Base-by-base conservation (phyloP, 441 rosid genomes). In the Daphne laureola region DNA sequence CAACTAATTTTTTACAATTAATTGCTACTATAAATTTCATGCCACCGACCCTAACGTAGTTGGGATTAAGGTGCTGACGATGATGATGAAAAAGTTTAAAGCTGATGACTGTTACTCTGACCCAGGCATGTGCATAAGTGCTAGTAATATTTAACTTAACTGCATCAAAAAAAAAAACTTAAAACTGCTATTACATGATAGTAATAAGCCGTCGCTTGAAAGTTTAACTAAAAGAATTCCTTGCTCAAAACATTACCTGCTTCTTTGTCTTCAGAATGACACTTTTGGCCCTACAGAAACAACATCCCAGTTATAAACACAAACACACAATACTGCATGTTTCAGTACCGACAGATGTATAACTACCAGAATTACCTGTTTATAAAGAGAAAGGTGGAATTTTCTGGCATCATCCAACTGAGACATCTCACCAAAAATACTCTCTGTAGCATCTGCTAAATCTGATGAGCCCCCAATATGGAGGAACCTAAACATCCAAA, bases 391-490 rank as follows among this genome's bases (percentile, higher is more conserved):
- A 71, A 77, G 64, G 58, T 83, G 87, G 55, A 80, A 80, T 45
- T 72, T 78, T 67, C 78, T 80, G 53, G 78, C 78, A 58, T 78
- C 87, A 68, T 78, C 83, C 78, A 81, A 69, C 59, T 77, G 85
- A 67, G 77, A 75, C 57, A 75, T 77, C 77, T 81, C 91, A 18
- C 61, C 78, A 66, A 72, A 71, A 48, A 83, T 73, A 35, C 51
- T 63, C 67, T 70, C 77, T 53, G 67, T 59, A 40, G 55, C 57
- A 57, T 65, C 71, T 14, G 70, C 13, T 5, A 78, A 69, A 60
- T 67, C 78, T 44, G 61, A 53, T 16, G 81, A 78, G 53, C 74
- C 69, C 49, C 72, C 73, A 64, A 80, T 48, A 43, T 45, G 14
- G 42, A 80, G 70, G 65, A 83, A 83, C 45, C 86, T 80, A 70